Percentiles rank a stretch among this genome's conserved stretches.
phyloP scores from a whole-genome alignment of 2,329 filamentous ascomycete genomes.

The Lasiodiplodia hormozganensis region DNA sequence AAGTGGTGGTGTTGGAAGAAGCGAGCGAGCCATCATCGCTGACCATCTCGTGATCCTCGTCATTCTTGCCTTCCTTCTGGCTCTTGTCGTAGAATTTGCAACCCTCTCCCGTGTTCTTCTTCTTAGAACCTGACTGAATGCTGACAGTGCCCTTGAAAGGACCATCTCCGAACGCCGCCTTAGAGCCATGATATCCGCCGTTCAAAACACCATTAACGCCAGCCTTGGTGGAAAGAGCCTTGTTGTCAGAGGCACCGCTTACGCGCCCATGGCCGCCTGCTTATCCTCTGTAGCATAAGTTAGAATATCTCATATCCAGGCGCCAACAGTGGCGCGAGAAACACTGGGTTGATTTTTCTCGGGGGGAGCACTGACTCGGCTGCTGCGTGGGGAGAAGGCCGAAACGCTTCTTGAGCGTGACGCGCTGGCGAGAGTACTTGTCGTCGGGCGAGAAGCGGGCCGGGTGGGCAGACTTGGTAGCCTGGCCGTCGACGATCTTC shows the following conservation, averaged over 20 bases:
- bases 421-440: constrained; percentile 95
- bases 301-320: neutral
- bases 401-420: constrained; percentile 94
- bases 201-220: constrained; percentile 15
- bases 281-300: constrained; percentile 13
- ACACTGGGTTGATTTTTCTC: neutral
- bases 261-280: constrained; percentile 17
- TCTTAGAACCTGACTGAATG: neutral
- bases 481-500: constrained; percentile 80
- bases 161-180: neutral
- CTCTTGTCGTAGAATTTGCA: neutral
- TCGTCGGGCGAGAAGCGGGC: constrained; percentile 97
- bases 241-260: neutral
- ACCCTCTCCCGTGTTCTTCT: neutral
- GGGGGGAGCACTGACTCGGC: constrained; percentile 56
- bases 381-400: constrained; percentile 87
- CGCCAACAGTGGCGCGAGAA: neutral
- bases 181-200: neutral
- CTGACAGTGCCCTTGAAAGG: neutral
- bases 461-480: constrained; percentile 95
- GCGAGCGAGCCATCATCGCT: neutral
- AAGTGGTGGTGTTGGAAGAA: neutral
- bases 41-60: neutral
- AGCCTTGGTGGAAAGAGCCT: neutral
- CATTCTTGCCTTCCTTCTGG: neutral